Evolutionary conservation across 768 basidiomycete species (phyloP), one percentile per base, ranked within the genome.

Genomic region (Trametes cubensis): DNA sequence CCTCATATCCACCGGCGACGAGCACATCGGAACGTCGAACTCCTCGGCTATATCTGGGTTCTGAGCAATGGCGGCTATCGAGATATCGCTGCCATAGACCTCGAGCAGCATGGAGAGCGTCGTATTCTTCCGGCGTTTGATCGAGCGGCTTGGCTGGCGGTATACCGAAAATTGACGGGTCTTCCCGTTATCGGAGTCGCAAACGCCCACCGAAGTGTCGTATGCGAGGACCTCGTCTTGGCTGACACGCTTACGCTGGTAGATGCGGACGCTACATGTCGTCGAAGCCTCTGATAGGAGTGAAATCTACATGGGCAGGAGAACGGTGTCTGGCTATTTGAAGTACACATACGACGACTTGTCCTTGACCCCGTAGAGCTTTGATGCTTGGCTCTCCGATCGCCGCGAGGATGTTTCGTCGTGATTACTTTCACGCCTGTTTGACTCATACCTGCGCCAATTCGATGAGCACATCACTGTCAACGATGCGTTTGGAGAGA

Each of bases 1-100:
- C 25, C 54, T 59, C 25, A 61, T 26, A 34, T 62, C 30, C 21
- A 52, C 41, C 1, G 70, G 70, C 21, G 70, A 71, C 4, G 63
- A 48, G 34, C 54, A 66, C 53, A 59, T 60, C 11, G 25, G 47
- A 26, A 34, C 58, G 7, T 62, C 60, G 20, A 58, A 18, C 40
- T 54, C 60, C 40, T 44, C 55, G 10, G 18, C 41, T 20, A 15
- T 34, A 23, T 11, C 48, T 4, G 20, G 34, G 39, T 20, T 21
- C 17, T 18, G 42, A 5, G 53, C 6, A 3, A 38, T n/a, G 6
- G 20, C n/a, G 30, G 11, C 40, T 7, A 56, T n/a, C 3, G 61
- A 57, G 21, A 51, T 25, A 41, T 52, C 34, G 38, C 48, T 52
- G 3, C 44, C 49, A 14, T 21, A 44, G 49, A 25, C 49, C n/a